Conservation (phyloP, 225 moss, liverwort and hornwort species). For the Physcomitrellopsis africana region DNA sequence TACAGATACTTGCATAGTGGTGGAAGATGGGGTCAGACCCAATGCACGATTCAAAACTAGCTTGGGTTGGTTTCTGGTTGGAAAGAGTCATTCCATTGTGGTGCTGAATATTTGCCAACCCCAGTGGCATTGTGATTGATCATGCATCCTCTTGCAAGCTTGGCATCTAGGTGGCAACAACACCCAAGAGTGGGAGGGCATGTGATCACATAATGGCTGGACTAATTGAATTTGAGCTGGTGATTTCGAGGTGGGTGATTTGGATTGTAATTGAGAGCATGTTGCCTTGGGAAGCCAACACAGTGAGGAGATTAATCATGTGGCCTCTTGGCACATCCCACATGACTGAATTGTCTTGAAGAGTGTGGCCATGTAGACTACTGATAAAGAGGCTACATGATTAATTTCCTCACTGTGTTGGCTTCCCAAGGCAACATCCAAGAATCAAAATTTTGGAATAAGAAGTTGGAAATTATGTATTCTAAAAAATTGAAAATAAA, state of each 20-base stretch:
- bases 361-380: conserved; percentile 6
- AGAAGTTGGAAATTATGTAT: no score
- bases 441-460: no score
- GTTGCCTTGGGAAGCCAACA: conserved; percentile 28
- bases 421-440: not conserved
- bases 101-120: not conserved
- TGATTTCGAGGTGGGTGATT: conserved; percentile 27
- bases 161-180: not conserved
- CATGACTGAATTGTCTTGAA: conserved; percentile 34
- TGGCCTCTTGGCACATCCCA: conserved; percentile 40
- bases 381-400: not conserved
- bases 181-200: conserved; percentile 21
- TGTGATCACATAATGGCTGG: conserved; percentile 6
- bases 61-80: no score
- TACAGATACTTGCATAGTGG: no score
- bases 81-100: no score
- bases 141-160: conserved; percentile 34
- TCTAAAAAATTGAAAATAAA: no score
- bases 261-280: not conserved
- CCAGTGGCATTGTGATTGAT: not conserved
- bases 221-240: conserved; percentile 15
- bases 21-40: no score
- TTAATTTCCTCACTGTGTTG: no score
- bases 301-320: conserved; percentile 33
- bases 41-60: no score